Base-by-base conservation (phyloP, 257 asterid genomes). In the Handroanthus guayacan region DNA sequence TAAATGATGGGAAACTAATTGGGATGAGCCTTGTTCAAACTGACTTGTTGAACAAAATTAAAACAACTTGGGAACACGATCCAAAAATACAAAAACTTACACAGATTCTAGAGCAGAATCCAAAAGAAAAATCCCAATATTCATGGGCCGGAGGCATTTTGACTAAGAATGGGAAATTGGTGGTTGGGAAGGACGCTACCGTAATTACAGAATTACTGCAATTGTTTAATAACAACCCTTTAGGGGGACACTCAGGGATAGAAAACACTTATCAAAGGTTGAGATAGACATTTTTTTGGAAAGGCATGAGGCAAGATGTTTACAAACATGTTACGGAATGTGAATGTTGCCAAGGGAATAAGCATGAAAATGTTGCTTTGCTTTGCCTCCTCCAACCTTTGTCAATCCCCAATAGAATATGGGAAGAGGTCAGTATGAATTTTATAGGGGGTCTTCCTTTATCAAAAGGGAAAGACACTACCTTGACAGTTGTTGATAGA, bases 381-480 rank as follows among this genome's bases (percentile, higher is more conserved):
- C 67, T 55, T 1, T 17, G 54, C 1, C 16, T 71, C 1, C 34
- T 56, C 3, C 6, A 56, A 0, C 54, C 76, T n/a, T 16, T 54
- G n/a, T 56, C 76, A n/a, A 71, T 71, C 6, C 76, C 67, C 0
- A 17, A 34, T 0, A 14, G 11, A 4, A 18, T 54, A 7, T 71
- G 67, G 76, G 3, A 9, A 1, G 54, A 56, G 1, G 41, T 71
- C 0, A n/a, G 25, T 3, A 55, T 56, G 56, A 56, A 54, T 13
- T 71, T 71, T 18, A 54, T 56, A 5, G 76, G 57, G 1, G 66
- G 54, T 1, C 31, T 71, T 9, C 67, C 67, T 10, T 3, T 36
- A 5, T 17, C 60, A n/a, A 5, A 2, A 2, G 66, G 18, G 4
- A 54, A 54, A 5, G 5, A 34, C 37, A 13, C 37, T 1, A 71